These are phyloP conservation scores for Diplodia seriata DNA, from an alignment of 2,329 filamentous ascomycete genomes.

Conservation along the genomic window DNA sequence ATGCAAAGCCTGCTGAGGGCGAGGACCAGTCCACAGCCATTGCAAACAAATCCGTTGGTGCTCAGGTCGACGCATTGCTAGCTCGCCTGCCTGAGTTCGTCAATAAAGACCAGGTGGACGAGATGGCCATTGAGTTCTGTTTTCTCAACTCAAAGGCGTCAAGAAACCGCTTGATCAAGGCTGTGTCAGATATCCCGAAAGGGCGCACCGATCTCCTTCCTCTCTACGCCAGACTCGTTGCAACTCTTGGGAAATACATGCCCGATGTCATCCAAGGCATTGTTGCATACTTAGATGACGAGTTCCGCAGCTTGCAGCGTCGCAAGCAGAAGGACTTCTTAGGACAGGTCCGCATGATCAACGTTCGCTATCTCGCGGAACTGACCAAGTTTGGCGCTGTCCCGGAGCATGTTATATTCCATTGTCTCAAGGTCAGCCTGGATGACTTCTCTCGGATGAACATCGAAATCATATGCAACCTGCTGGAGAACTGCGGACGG, in stretches of 20 bases:
- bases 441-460: slow-evolving; percentile 99
- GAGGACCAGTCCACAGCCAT: slow-evolving; percentile 94
- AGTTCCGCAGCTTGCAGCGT: slow-evolving; percentile 94
- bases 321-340: slow-evolving; percentile 98
- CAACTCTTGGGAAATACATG: slow-evolving; percentile 92
- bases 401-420: slow-evolving; percentile 97
- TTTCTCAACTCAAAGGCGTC: slow-evolving; percentile 99
- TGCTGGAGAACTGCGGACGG: slow-evolving; percentile 94
- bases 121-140: slow-evolving; percentile 94
- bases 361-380: slow-evolving; percentile 97
- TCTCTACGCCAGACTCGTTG: slow-evolving; percentile 88
- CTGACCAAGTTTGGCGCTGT: slow-evolving; percentile 98
- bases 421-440: slow-evolving; percentile 95
- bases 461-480: slow-evolving; percentile 95
- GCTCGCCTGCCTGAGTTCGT: slow-evolving; percentile 88
- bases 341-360: slow-evolving; percentile 89
- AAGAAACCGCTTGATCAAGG: slow-evolving; percentile 90
- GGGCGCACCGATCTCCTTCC: slow-evolving; percentile 90
- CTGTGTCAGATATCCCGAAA: slow-evolving; percentile 92
- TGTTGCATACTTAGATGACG: slow-evolving; percentile 90
- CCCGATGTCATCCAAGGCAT: slow-evolving; percentile 91
- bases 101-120: slow-evolving; percentile 88
- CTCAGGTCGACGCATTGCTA: slow-evolving; percentile 91
- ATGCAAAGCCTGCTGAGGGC: slow-evolving; percentile 61
- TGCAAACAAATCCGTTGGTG: slow-evolving; percentile 95